phyloP scores from a whole-genome alignment of 306 rosid species.

The Lathyrus tuberosus region DNA sequence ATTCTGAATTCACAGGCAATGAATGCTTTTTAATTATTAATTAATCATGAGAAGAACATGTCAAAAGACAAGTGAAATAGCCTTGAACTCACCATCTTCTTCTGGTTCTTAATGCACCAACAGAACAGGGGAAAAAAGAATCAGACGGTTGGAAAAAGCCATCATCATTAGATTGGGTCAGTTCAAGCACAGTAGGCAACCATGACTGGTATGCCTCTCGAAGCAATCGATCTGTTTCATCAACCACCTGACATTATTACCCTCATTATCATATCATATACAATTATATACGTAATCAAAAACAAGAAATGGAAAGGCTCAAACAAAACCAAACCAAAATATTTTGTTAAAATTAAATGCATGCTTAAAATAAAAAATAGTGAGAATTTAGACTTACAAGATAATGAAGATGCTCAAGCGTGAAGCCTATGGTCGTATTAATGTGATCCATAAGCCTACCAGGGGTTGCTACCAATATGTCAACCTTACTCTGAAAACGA shows the following conservation, averaged over 20 bases:
- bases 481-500: conserved; percentile 63
- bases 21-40: neutral
- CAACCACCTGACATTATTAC: conserved; percentile 74
- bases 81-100: conserved; percentile 73
- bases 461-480: conserved; percentile 91
- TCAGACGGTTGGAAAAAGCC: conserved; percentile 47
- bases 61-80: conserved; percentile 33
- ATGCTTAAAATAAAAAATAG: neutral
- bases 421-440: conserved; percentile 75
- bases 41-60: conserved; percentile 11
- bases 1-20: too few species aligned
- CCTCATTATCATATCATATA: conserved; percentile 42
- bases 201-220: conserved; percentile 94
- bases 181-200: conserved; percentile 81
- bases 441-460: conserved; percentile 93
- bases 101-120: conserved; percentile 68
- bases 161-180: conserved; percentile 52
- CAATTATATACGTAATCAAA: conserved; percentile 3
- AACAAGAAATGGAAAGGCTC: neutral
- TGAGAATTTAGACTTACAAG: conserved; percentile 58
- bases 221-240: conserved; percentile 88
- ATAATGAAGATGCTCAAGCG: conserved; percentile 87
- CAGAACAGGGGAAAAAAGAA: conserved; percentile 48
- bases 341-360: neutral
- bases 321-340: conserved; percentile 14